These are phyloP conservation scores for Hordeum marinum DNA, from an alignment of 176 grass and related monocot species.

Conservation along the genomic window DNA sequence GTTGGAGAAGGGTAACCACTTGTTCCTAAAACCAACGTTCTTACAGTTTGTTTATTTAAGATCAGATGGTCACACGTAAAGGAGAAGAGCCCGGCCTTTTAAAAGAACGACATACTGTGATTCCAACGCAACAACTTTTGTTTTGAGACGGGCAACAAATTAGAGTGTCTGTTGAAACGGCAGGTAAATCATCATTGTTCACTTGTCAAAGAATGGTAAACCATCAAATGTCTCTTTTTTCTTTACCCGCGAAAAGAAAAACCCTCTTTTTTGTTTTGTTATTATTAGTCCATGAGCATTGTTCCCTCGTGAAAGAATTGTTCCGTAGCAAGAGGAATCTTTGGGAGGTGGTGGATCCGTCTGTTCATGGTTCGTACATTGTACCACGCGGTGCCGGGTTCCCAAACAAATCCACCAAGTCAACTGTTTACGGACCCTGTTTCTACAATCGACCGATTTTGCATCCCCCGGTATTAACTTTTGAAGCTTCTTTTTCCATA, in stretches of 20 bases:
- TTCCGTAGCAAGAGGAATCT: conserved; percentile 37
- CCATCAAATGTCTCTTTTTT: too few species aligned
- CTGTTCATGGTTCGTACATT: neutral
- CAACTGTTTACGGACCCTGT: conserved; percentile 11
- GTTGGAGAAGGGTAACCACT: too few species aligned
- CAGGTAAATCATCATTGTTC: neutral
- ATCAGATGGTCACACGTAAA: too few species aligned
- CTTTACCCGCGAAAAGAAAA: too few species aligned
- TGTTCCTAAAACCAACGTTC: too few species aligned
- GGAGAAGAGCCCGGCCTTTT: too few species aligned
- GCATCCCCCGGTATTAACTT: neutral
- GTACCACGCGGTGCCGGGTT: neutral
- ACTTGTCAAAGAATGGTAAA: neutral
- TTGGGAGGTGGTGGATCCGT: conserved; percentile 43
- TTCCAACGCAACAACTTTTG: too few species aligned
- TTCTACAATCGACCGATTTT: neutral
- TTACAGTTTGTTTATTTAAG: too few species aligned
- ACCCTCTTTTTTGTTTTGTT: too few species aligned
- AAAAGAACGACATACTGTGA: too few species aligned
- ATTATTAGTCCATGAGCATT: neutral
- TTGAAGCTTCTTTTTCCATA: too few species aligned
- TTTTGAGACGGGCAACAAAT: too few species aligned
- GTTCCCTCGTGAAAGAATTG: neutral
- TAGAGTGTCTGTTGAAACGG: neutral
- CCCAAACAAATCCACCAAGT: conserved; percentile 3